A percentile compares a stretch with the other conserved stretches of the same genome.
Conservation (phyloP, 768 basidiomycete species). For the Leccinum boreale region DNA sequence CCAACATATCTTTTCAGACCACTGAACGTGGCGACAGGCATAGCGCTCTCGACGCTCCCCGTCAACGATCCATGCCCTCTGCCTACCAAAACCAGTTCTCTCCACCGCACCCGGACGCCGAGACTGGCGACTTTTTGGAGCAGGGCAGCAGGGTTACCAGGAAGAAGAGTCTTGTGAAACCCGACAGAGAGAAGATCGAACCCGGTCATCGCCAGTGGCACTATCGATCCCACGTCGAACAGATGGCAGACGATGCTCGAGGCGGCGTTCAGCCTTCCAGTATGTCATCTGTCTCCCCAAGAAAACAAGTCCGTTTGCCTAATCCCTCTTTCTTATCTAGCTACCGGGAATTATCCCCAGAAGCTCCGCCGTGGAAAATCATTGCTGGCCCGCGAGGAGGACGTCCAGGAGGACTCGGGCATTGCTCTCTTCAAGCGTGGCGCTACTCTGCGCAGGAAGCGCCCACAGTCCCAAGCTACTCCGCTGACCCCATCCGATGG, state of each 20-base stretch:
- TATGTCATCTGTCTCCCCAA: slow-evolving; percentile 40
- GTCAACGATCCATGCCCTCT: slow-evolving; percentile 43
- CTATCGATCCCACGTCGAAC: slow-evolving; percentile 84
- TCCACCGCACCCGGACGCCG: slow-evolving; percentile 36
- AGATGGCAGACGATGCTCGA: slow-evolving; percentile 66
- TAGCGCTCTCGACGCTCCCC: slow-evolving; percentile 52
- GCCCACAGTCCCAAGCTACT: slow-evolving; percentile 41
- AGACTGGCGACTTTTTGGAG: slow-evolving; percentile 38
- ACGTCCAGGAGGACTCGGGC: slow-evolving; percentile 80
- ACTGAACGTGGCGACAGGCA: slow-evolving; percentile 68
- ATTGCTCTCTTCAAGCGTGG: slow-evolving; percentile 88
- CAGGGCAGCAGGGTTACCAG: slow-evolving; percentile 55
- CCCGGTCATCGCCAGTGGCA: slow-evolving; percentile 93
- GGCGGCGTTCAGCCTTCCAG: slow-evolving; percentile 80
- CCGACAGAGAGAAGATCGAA: slow-evolving; percentile 95
- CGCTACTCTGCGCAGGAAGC: slow-evolving; percentile 73
- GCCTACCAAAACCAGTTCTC: slow-evolving; percentile 45
- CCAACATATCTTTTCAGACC: slow-evolving; percentile 66
- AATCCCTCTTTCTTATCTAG: slow-evolving; percentile 31
- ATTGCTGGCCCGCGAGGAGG: slow-evolving; percentile 86
- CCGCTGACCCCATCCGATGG: slow-evolving; percentile 36
- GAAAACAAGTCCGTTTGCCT: not conserved
- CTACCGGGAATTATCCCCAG: slow-evolving; percentile 76
- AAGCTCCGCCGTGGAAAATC: slow-evolving; percentile 81
- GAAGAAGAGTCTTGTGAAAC: slow-evolving; percentile 90